These are phyloP conservation scores for Russula foetens DNA, from an alignment of 768 basidiomycete species.

Conservation along the genomic window DNA sequence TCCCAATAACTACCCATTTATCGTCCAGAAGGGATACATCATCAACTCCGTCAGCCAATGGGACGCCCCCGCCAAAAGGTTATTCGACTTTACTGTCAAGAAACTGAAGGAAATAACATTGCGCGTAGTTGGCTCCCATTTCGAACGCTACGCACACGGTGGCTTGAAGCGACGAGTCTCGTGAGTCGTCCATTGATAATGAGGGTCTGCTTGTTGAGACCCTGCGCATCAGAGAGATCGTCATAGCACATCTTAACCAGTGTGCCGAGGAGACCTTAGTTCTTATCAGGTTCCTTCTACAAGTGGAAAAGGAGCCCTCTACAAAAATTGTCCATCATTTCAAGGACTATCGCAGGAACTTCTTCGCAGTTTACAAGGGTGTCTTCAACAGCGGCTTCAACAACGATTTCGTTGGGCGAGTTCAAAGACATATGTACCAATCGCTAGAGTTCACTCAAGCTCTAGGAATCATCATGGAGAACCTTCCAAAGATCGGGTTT, in stretches of 20 bases:
- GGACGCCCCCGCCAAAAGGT: constrained; percentile 36
- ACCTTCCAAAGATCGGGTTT: constrained; percentile 33
- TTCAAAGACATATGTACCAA: not conserved
- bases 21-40: constrained; percentile 49
- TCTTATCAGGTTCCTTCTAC: not conserved
- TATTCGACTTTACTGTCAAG: constrained; percentile 36
- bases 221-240: not conserved
- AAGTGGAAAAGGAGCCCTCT: not conserved
- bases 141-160: constrained; percentile 45
- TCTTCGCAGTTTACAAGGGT: not conserved
- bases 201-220: not conserved
- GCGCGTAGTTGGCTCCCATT: constrained; percentile 39
- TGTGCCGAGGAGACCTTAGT: not conserved
- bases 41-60: constrained; percentile 38
- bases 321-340: not conserved
- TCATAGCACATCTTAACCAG: not conserved
- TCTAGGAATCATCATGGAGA: not conserved
- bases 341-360: constrained; percentile 2
- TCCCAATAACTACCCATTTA: constrained; percentile 57
- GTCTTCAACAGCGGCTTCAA: not conserved
- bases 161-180: constrained; percentile 40
- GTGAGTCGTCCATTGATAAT: constrained; percentile 27
- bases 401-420: not conserved
- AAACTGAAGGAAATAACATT: constrained; percentile 35
- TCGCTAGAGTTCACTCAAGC: not conserved